Base-by-base conservation (phyloP, 495 filamentous ascomycete species). In the Eremomyces bilateralis region DNA sequence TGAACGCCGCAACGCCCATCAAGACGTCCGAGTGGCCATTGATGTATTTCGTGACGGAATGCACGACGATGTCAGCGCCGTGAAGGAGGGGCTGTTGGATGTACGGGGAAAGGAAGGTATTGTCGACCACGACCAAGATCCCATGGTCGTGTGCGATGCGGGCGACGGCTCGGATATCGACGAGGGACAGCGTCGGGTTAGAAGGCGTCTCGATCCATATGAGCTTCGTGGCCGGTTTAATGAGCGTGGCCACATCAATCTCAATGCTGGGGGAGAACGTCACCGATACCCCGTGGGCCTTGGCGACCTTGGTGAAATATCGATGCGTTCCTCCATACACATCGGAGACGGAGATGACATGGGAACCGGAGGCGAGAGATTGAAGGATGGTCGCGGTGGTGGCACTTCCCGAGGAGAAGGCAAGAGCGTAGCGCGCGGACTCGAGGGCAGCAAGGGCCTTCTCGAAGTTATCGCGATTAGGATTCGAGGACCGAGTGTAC, bases 21-120 rank as follows among this genome's bases (percentile, higher is more conserved):
- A 93, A 65, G n/a, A 99, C 88, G 52, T 99, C 85, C 54, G 69
- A 75, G 58, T 99, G 88, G 4, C 88, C 88, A 51, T 99, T 99
- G 54, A 99, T 95, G 58, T 95, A 99, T 56, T 99, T 99, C 4
- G 88, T 99, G n/a, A 99, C 88, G 25, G 76, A 84, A 62, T 99
- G 88, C n/a, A 95, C 73, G 29, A 95, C 88, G 31, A 99, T 83
- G 50, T 99, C 90, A 22, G 88, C 88, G 45, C 88, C 88, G 56
- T 90, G 81, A 45, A 83, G 71, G 18, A 99, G 65, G 1, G 88
- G 88, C 53, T 94, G 95, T 56, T 99, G 88, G 17, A 95, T 64
- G 51, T 95, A 99, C 18, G 88, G 88, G 40, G 71, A 80, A 46
- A 99, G 59, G 62, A 99, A 99, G 2, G 88, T 99, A 62, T 99